phyloP scores from a whole-genome alignment of 805 yeast species.

The Priceomyces carsonii region DNA sequence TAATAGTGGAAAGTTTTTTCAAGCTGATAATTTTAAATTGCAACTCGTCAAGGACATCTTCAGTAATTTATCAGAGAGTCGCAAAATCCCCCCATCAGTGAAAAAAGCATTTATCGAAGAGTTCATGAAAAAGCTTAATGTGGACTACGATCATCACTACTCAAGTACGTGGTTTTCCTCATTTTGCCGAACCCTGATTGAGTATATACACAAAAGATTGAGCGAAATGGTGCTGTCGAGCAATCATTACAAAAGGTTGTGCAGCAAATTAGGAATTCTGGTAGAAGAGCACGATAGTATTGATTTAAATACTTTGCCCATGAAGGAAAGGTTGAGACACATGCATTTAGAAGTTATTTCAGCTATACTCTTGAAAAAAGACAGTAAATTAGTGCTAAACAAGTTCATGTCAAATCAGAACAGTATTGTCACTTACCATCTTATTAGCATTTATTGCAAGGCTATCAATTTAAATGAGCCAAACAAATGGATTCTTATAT shows the following conservation, averaged over 20 bases:
- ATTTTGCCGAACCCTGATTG: slow-evolving; percentile 28
- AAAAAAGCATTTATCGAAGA: slow-evolving; percentile 18
- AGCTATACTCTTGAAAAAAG: slow-evolving; percentile 20
- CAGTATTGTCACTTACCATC: slow-evolving; percentile 24
- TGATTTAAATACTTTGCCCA: slow-evolving; percentile 23
- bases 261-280: slow-evolving; percentile 29
- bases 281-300: slow-evolving; percentile 20
- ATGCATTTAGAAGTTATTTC: slow-evolving; percentile 27
- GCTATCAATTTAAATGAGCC: slow-evolving; percentile 17
- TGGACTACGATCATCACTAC: slow-evolving; percentile 27
- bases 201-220: slow-evolving; percentile 19
- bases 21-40: slow-evolving; percentile 19
- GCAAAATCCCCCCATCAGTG: slow-evolving; percentile 9
- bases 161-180: slow-evolving; percentile 26
- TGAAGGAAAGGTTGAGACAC: slow-evolving; percentile 21
- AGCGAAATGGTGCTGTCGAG: slow-evolving; percentile 9
- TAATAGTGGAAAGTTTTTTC: slow-evolving; percentile 17
- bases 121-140: slow-evolving; percentile 22
- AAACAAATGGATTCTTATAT: slow-evolving; percentile 31
- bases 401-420: slow-evolving; percentile 20
- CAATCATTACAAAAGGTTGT: slow-evolving; percentile 19
- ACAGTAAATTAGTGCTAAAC: slow-evolving; percentile 18
- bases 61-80: slow-evolving; percentile 15
- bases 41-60: slow-evolving; percentile 20
- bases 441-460: slow-evolving; percentile 29